Base-by-base conservation (phyloP, 495 filamentous ascomycete species). In the Lasiosphaeris hirsuta region DNA sequence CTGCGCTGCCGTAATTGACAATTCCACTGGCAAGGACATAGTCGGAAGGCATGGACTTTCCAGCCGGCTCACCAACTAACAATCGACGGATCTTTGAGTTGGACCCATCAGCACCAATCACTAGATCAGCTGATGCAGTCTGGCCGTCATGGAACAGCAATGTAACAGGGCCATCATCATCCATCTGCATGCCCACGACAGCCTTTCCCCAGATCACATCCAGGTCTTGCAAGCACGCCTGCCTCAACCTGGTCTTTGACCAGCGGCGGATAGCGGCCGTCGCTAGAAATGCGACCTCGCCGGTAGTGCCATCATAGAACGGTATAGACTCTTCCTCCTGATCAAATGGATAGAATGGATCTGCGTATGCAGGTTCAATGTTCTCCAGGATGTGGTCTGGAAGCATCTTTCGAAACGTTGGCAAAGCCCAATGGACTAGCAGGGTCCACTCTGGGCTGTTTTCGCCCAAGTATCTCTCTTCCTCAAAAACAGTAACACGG, bases 101-200 rank as follows among this genome's bases (percentile, higher is more conserved):
- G 10, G 56, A 35, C 7, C 56, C 56, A 11, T 58, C 48, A 0
- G 46, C 46, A 7, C 56, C 56, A 8, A 58, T 44, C 11, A 58
- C 48, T 3, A 52, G 19, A 35, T 58, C 48, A 11, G 39, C 46
- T 11, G 10, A 10, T 11, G n/a, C 14, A 8, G 36, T 15, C 3
- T 42, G 15, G 11, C 56, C 56, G 23, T 45, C 38, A 4, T 18
- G 13, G 18, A 58, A 51, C 8, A n/a, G n/a, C 7, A 58, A 10
- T 18, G 18, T 38, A 11, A 46, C 38, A 5, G 56, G 56, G 15
- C 19, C 38, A 2, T 18, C 18, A 8, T 51, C 46, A 9, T 35
- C 7, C 18, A 34, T 19, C 33, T 7, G 8, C 11, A 52, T 30
- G 19, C 18, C 18, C 13, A n/a, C 19, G 1, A 44, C 11, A 3